These are phyloP conservation scores for Aspergillus olivimuriae DNA, from an alignment of 495 filamentous ascomycete species.

Conservation along the genomic window DNA sequence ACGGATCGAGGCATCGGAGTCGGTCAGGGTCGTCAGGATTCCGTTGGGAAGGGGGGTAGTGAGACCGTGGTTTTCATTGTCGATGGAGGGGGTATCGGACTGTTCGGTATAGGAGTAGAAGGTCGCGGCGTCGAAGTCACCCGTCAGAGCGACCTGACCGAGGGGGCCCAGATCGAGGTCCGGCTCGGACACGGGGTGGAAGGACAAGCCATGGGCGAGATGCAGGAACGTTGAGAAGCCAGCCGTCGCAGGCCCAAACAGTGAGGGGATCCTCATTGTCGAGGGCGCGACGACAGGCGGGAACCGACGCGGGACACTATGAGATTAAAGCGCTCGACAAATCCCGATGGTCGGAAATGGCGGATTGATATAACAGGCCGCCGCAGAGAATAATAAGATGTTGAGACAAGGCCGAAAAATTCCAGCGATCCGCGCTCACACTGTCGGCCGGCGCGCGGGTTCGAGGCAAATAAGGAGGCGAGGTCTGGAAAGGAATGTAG, in stretches of 20 bases:
- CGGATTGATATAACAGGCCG: too few relatives aligned
- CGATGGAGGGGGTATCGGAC: conserved; percentile 55
- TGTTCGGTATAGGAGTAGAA: conserved; percentile 82
- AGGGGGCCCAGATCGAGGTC: conserved; percentile 77
- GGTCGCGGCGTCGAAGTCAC: conserved; percentile 87
- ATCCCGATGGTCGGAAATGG: too few relatives aligned
- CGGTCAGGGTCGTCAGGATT: conserved; percentile 62
- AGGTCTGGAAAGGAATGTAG: too few relatives aligned
- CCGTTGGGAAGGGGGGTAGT: conserved; percentile 82
- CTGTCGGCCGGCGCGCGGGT: too few relatives aligned
- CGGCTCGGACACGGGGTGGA: conserved; percentile 63
- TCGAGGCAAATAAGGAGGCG: too few relatives aligned
- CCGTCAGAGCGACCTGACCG: conserved; percentile 79
- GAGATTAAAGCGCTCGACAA: too few relatives aligned
- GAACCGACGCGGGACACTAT: too few relatives aligned
- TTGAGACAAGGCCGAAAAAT: too few relatives aligned
- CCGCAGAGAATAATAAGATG: too few relatives aligned
- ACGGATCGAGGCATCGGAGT: conserved; percentile 75
- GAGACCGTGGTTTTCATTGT: conserved; percentile 75
- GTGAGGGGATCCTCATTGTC: conserved; percentile 53
- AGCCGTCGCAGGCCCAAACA: conserved; percentile 49
- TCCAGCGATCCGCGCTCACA: too few relatives aligned
- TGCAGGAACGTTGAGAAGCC: conserved; percentile 37
- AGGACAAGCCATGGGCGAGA: conserved; percentile 56
- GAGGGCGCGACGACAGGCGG: conserved; percentile 39